Percentiles rank a stretch among this genome's conserved stretches.
Evolutionary conservation across 2,329 filamentous ascomycete genomes (phyloP).

Genomic region (Byssothecium circinans): DNA sequence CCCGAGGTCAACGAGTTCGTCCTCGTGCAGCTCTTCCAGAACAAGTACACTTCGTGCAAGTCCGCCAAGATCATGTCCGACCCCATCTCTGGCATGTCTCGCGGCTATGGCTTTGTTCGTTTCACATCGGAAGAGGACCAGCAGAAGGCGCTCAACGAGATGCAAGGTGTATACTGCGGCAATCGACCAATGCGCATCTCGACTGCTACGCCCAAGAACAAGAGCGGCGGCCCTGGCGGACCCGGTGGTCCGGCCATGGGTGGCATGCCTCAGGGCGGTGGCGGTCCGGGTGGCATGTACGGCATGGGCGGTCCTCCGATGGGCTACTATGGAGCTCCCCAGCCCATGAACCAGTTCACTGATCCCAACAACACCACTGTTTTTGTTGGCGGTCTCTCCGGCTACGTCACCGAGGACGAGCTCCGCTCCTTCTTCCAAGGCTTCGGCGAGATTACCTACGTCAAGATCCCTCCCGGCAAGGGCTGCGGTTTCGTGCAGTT

Average conservation of each 20-base stretch:
- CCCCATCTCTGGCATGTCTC: slow-evolving; percentile 94
- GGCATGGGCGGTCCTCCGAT: slow-evolving; percentile 70
- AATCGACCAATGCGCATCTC: slow-evolving; percentile 99
- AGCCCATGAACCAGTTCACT: slow-evolving; percentile 99
- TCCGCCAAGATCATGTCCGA: slow-evolving; percentile 99
- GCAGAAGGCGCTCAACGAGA: slow-evolving; percentile 92
- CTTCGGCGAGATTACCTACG: slow-evolving; percentile 98
- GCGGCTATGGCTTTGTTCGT: slow-evolving; percentile 96
- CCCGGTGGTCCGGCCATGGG: slow-evolving; percentile 56
- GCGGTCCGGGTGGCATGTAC: slow-evolving; percentile 64
- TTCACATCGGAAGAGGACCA: slow-evolving; percentile 96
- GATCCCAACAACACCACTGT: slow-evolving; percentile 99
- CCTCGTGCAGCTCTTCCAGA: slow-evolving; percentile 94
- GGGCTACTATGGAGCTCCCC: slow-evolving; percentile 65
- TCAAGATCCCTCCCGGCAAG: slow-evolving; percentile 99
- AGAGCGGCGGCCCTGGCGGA: slow-evolving; percentile 57
- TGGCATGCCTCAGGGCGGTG: slow-evolving; percentile 32
- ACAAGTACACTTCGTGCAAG: slow-evolving; percentile 95
- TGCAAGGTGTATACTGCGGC: slow-evolving; percentile 99
- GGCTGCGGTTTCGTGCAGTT: slow-evolving; percentile 99
- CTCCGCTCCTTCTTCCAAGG: slow-evolving; percentile 99
- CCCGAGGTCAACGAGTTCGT: slow-evolving; percentile 99
- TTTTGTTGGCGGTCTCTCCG: slow-evolving; percentile 94
- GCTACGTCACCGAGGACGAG: slow-evolving; percentile 98
- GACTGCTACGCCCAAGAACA: slow-evolving; percentile 96